Evolutionary conservation across 129 eudicot genomes (phyloP), one percentile per base, ranked within the genome.

Genomic region (Ambrosia trifida): DNA sequence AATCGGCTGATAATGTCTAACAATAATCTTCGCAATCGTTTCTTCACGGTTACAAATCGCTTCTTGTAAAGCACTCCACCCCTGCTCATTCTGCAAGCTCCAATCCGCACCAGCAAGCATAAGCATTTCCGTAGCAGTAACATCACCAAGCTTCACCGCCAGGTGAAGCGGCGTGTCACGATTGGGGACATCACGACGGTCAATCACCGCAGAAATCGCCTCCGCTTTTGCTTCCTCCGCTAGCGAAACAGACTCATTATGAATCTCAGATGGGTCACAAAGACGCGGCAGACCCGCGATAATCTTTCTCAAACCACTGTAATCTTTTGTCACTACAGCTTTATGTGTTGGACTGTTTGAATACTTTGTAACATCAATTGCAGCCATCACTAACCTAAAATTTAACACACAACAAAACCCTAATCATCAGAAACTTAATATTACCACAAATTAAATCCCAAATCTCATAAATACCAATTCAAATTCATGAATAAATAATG

Each of bases 81-180:
- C 97, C 35, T 85, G 90, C 44, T 88, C 97, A 47, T 91, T 91
- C 65, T 91, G 97, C 78, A 91, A 77, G 65, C 97, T 91, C 96
- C 96, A 88, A 82, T 91, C 93, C 1, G 97, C 93, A 46, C 97
- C 97, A 5, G 92, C 96, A 13, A 83, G 79, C 96, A 91, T 91
- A 35, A 91, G 85, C 88, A 91, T 86, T 69, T 91, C 96, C 0
- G 88, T 78, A 2, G 88, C 81, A n/a, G 85, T 82, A 12, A 79
- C 88, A 45, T 91, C 97, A 44, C 91, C 84, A 24, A 83, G 88
- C 45, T 83, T 85, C 51, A 91, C 97, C 16, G 97, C 96, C 11
- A 91, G 63, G 74, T 91, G 96, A 11, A 91, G 84, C 0, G 97
- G 88, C 6, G 96, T 86, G 1, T 91, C 97, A 1, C 97, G 86